Evolutionary conservation across 805 yeast species (phyloP), one percentile per base, ranked within the genome.

Genomic region (Yarrowia sp.): DNA sequence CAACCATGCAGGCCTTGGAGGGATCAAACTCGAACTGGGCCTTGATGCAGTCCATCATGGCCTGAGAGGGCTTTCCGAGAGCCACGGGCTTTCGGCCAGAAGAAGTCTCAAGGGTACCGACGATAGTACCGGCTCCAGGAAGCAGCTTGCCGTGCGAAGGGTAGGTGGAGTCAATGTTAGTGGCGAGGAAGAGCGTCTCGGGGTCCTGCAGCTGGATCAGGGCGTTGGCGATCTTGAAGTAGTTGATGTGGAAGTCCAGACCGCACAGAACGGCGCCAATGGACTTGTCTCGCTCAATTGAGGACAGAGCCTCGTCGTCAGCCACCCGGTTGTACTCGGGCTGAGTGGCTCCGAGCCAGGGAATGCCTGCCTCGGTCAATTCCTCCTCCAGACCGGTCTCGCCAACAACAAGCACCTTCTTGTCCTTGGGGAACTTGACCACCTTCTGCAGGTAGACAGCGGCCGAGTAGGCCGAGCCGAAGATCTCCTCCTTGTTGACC

Each of bases 101-200:
- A 12, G 93, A 86, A 66, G 76, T 84, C 1, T 89, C 83, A 16
- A 90, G 84, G 0, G 91, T 80, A 67, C 90, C 88, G 44, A 93
- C 85, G 66, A 90, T 82, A 1, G 97, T 86, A 1, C 99, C 99
- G 1, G 99, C 98, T 29, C 99, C 99, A 18, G 97, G 96, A 55
- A 94, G 80, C 53, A 89, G 81, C 68, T 83, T 78, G 1, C 96
- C 97, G 73, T 88, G 86, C 63, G 88, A 83, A 1, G 99, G 99
- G 77, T 85, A 94, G 0, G 99, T 94, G 1, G 97, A 87, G 73
- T 94, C 99, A 42, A 89, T 88, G 73, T 94, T 94, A 5, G 98
- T 94, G 21, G 97, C 98, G 66, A 94, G 78, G 73, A 90, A 94
- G 31, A 85, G 81, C 3, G 90, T 78, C 39, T 77, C 74, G 55